A percentile compares a stretch with the other conserved stretches of the same genome.
These are phyloP conservation scores for Heimioporus sp. DNA, from an alignment of 768 basidiomycete species.

Conservation along the genomic window DNA sequence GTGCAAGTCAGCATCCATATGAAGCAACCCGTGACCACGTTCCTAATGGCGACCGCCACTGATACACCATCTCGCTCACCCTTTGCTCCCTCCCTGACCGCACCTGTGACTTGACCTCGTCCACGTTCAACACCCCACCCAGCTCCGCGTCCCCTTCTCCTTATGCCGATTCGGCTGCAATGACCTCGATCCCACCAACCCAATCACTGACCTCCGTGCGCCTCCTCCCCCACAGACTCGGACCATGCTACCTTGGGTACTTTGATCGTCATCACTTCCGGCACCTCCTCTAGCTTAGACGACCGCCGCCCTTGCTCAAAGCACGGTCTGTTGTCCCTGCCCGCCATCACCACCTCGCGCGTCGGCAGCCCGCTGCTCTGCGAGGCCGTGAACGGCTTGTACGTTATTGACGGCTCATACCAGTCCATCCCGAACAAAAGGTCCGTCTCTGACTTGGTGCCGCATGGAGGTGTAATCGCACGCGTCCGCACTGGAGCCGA, in stretches of 20 bases:
- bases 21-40: constrained; percentile 12
- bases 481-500: no score
- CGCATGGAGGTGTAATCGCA: no score
- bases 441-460: constrained; percentile 1
- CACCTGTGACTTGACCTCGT: constrained; percentile 45
- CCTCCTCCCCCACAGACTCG: neutral
- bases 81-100: constrained; percentile 31
- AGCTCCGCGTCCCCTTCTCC: constrained; percentile 21
- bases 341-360: constrained; percentile 33
- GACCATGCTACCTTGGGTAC: no score
- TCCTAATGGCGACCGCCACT: constrained; percentile 74
- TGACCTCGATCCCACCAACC: neutral
- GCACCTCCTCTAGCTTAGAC: no score
- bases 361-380: constrained; percentile 5
- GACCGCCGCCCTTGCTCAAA: no score
- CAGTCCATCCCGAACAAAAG: neutral
- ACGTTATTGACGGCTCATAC: no score
- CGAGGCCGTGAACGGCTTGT: neutral
- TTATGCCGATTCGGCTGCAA: constrained; percentile 27
- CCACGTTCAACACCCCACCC: constrained; percentile 25
- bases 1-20: neutral
- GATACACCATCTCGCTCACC: constrained; percentile 46
- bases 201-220: neutral
- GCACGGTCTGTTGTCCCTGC: neutral
- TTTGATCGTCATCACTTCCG: no score